Conservation (phyloP, 2,329 filamentous ascomycete genomes). For the Juglanconis oblonga region DNA sequence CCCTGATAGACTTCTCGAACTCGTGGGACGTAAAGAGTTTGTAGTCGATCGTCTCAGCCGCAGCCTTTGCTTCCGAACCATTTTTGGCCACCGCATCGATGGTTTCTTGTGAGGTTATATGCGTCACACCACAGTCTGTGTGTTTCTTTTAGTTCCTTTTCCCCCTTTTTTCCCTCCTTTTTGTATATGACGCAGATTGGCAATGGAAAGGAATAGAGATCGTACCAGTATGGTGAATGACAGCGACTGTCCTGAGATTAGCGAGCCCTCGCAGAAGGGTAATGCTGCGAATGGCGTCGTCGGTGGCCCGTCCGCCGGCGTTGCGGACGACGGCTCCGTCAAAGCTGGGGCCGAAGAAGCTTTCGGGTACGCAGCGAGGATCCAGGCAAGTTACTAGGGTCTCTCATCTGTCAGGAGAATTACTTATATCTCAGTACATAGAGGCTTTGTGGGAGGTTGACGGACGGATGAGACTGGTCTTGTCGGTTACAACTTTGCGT, state of each 20-base stretch:
- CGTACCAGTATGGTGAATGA: slow-evolving; percentile 14
- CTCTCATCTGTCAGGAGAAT: too few relatives aligned
- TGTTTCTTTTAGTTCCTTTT: neutral
- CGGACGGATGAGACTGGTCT: slow-evolving; percentile 4
- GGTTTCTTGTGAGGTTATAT: neutral
- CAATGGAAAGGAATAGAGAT: too few relatives aligned
- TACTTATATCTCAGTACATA: neutral
- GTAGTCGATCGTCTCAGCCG: slow-evolving; percentile 8
- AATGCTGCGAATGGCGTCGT: slow-evolving; percentile 12
- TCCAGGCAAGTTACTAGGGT: slow-evolving; percentile 11
- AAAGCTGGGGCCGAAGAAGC: slow-evolving; percentile 10
- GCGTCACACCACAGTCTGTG: slow-evolving; percentile 11
- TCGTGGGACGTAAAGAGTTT: slow-evolving; percentile 1
- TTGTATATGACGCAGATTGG: neutral
- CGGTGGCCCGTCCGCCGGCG: slow-evolving; percentile 9
- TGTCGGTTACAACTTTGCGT: neutral
- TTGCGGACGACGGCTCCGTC: slow-evolving; percentile 11
- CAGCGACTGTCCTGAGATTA: slow-evolving; percentile 1
- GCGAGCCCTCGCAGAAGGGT: neutral
- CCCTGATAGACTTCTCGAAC: slow-evolving; percentile 5
- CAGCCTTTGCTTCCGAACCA: neutral
- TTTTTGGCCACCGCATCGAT: neutral
- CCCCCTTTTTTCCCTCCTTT: too few relatives aligned
- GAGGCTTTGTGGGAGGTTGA: neutral
- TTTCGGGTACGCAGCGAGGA: slow-evolving; percentile 13